Base-by-base conservation (phyloP, 129 eudicot species). In the Artemisia annua region DNA sequence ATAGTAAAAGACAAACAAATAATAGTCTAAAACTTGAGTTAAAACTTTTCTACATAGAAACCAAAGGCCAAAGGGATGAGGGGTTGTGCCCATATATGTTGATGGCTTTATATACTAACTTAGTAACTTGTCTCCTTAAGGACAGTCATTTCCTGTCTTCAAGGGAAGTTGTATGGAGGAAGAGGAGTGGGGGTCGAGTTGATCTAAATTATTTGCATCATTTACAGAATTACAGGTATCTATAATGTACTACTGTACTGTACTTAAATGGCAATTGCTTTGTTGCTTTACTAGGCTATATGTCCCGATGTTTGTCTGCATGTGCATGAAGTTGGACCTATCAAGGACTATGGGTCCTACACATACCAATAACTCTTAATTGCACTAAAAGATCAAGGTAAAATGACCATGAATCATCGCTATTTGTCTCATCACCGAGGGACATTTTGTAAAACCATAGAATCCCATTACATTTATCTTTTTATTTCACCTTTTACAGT, bases 231-330 rank as follows among this genome's bases (percentile, higher is more conserved):
- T 78, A 63, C 56, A 63, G 73, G 73, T 71, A 64, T 71, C 82
- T 71, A 71, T 43, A 32, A n/a, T n/a, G n/a, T n/a, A n/a, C n/a
- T n/a, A 63, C 71, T 35, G 59, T 63, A 54, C 66, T 52, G 78
- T 63, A 74, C 71, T 63, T 16, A 63, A 74, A 63, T 64, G 71
- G 18, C 55, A 74, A 74, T 53, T 61, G 24, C 51, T 52, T 64
- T 74, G 72, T 63, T 49, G 52, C 60, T n/a, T 62, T 22, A 73
- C 78, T 50, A n/a, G n/a, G n/a, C n/a, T n/a, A n/a, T n/a, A n/a
- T 78, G 82, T 71, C 82, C 82, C 82, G 63, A 78, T 71, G 67
- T 64, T 63, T 78, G 82, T 71, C 82, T 78, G 73, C 82, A 78
- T 64, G 78, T 78, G 82, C 82, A 78, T 78, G 82, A 71, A 78